These are phyloP conservation scores for Anthoceros angustus DNA, from an alignment of 225 moss, liverwort and hornwort species.

Conservation along the genomic window DNA sequence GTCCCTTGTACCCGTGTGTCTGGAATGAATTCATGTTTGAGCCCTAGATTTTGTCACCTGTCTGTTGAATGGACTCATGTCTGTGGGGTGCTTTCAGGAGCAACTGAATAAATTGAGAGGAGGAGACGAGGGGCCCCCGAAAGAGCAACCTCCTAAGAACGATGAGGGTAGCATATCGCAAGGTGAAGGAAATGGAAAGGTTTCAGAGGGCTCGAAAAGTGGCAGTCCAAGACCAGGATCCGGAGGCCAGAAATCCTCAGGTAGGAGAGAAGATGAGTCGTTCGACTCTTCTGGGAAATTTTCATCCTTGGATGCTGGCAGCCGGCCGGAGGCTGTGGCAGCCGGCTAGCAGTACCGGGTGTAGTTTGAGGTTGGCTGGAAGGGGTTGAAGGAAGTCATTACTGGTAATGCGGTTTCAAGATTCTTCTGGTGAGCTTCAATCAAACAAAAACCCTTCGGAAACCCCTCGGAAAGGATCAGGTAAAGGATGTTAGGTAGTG, in stretches of 20 bases:
- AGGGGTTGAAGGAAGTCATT: too few species aligned
- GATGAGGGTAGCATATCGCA: not conserved
- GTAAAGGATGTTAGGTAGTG: too few species aligned
- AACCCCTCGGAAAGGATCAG: too few species aligned
- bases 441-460: too few species aligned
- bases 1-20: not conserved
- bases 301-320: not conserved
- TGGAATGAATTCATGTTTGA: not conserved
- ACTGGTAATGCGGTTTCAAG: too few species aligned
- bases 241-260: not conserved
- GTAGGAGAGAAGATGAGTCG: slow-evolving; percentile 1
- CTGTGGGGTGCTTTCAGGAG: not conserved
- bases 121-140: not conserved
- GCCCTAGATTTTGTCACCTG: not conserved
- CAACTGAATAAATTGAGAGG: not conserved
- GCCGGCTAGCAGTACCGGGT: not conserved
- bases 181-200: not conserved
- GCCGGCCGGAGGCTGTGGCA: not conserved
- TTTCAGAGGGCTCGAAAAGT: not conserved
- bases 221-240: not conserved
- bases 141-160: not conserved
- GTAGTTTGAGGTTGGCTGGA: too few species aligned
- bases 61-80: not conserved
- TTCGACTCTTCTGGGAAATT: not conserved
- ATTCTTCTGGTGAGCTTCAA: too few species aligned